Percentiles rank a stretch among this genome's conserved stretches.
phyloP scores from a whole-genome alignment of 225 moss, liverwort and hornwort genomes.

The Rhytidiadelphus loreus region DNA sequence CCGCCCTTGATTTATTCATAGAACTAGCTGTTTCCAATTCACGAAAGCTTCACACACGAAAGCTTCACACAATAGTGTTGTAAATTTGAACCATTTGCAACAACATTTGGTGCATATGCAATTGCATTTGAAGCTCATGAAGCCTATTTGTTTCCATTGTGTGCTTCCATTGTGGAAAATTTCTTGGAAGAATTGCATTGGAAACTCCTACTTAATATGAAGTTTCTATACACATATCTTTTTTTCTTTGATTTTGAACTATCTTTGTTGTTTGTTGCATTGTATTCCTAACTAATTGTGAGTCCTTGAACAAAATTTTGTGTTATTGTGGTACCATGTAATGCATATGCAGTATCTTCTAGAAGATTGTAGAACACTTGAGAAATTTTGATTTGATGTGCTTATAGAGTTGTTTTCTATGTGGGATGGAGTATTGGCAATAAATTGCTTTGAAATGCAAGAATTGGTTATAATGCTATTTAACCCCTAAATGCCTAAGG shows the following conservation, averaged over 20 bases:
- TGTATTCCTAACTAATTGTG: background rate
- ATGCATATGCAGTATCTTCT: background rate
- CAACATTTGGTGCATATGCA: background rate
- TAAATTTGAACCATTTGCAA: too few species aligned
- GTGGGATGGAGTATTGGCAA: background rate
- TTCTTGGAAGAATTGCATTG: background rate
- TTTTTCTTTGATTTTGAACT: background rate
- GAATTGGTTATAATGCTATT: background rate
- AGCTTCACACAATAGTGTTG: background rate
- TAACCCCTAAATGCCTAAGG: too few species aligned
- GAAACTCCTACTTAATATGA: background rate
- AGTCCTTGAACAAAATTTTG: background rate
- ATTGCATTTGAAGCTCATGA: background rate
- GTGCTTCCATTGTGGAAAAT: background rate
- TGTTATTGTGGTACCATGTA: background rate
- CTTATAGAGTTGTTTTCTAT: background rate
- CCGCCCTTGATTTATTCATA: background rate
- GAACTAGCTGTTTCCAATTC: background rate
- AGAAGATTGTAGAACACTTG: background rate
- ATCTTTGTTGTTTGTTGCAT: background rate
- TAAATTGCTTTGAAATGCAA: background rate
- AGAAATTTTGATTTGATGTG: background rate
- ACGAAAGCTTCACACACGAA: background rate
- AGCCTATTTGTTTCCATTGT: background rate
- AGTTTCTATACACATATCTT: background rate